Evolutionary conservation across 1,284 basidiomycete genomes (phyloP).

Genomic region (Puccinia coronata): DNA sequence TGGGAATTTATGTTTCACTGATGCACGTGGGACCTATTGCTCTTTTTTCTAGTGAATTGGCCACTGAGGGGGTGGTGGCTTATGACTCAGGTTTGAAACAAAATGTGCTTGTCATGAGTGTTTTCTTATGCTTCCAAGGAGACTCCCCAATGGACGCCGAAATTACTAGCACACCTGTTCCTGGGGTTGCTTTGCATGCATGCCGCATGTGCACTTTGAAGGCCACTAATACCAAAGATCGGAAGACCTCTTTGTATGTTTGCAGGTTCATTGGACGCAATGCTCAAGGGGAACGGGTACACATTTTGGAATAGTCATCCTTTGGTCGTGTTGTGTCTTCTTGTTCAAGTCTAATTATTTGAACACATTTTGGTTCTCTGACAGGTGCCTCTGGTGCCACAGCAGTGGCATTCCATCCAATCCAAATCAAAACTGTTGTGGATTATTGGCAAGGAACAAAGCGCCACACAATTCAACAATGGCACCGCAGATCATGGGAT

Average conservation of each 20-base stretch:
- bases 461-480: background rate
- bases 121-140: background rate
- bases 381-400: too few relatives aligned
- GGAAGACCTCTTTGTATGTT: background rate
- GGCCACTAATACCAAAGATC: background rate
- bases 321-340: too few relatives aligned
- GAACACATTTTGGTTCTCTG: too few relatives aligned
- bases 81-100: background rate
- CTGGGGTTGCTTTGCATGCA: background rate
- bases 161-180: background rate
- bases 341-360: too few relatives aligned
- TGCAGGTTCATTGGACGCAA: background rate
- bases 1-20: background rate
- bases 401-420: background rate
- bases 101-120: background rate
- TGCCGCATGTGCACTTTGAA: constrained; percentile 10
- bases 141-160: constrained; percentile 30
- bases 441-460: background rate
- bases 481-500: background rate
- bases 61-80: background rate
- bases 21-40: background rate
- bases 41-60: background rate
- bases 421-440: background rate
- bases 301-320: too few relatives aligned
- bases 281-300: background rate